Base-by-base conservation (phyloP, 1,139 yeast species). In the Lodderomyces beijingensis region DNA sequence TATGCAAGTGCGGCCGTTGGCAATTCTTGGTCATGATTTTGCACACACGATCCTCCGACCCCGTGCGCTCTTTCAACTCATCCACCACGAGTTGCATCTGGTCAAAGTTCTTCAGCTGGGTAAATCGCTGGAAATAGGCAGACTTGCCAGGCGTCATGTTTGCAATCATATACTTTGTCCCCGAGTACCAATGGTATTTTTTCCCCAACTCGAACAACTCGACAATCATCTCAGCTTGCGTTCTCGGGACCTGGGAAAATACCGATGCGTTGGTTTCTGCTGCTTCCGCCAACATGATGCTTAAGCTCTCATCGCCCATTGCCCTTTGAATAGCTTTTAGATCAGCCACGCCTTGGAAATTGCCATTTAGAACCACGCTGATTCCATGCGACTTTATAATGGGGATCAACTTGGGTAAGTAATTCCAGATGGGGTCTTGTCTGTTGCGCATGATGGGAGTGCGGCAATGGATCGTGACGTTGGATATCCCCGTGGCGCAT, bases 201-300 rank as follows among this genome's bases (percentile, higher is more conserved):
- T 61, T 54, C 22, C 79, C 51, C 43, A 74, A 84, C 43, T 85
- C 83, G 28, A 62, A 64, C 9, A 75, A 16, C 19, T 41, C 40
- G 15, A 37, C 27, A n/a, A 48, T 69, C 4, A 76, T 62, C 16
- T 61, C 52, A 21, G 60, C 64, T 82, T 91, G 84, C 0, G 74
- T 65, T 29, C 68, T 50, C 0, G 48, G 45, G 21, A 10, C 10
- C 10, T 27, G 12, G 11, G 57, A 53, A 53, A 91, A 91, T 31
- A 87, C 81, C 1, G 95, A 71, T 5, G 95, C 91, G 50, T 91
- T 89, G 7, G 73, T 53, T 55, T 91, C 97, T 0, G 96, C 97
- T 20, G 79, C 77, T 32, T 88, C 84, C 1, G 96, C 98, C 45
- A 89, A 79, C 98, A 91, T 91, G 5, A 87, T 91, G 2, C 97